Base-by-base conservation (phyloP, 2,329 filamentous ascomycete genomes). In the Metarhizium brunneum region DNA sequence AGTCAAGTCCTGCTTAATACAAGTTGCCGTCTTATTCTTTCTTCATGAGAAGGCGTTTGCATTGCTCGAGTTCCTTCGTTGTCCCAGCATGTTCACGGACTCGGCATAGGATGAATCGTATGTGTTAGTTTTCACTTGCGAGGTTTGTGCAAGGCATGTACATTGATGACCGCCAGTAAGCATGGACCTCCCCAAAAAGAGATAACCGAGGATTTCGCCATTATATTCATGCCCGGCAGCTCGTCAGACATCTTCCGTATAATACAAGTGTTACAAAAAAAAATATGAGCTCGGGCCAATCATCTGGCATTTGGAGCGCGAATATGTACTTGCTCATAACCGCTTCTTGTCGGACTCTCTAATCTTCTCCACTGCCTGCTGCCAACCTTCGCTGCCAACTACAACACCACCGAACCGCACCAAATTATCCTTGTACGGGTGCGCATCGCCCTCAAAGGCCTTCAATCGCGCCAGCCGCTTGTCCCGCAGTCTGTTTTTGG, bases 401-500 rank as follows among this genome's bases (percentile, higher is more conserved):
- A 69, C 65, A 62, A 81, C 76, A 16, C 84, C 86, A 6, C 78
- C 80, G 63, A 92, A 87, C 68, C 82, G 83, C 52, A 96, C 73
- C 59, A 97, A 73, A 68, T 99, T 99, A 71, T 86, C 73, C 80
- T 89, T 88, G 71, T 96, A 97, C 43, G 94, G 95, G 76, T 99
- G 92, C 29, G 84, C 84, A 43, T 83, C 78, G n/a, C 92, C 91
- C 74, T 99, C 95, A 71, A 96, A 99, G 6, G 89, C 92, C 82
- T 97, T 99, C 69, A 99, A 74, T 63, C 94, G 80, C 42, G 86
- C 90, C 75, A 99, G 75, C 61, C 95, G 77, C 77, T 90, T 88
- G 70, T 96, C 91, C 65, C 92, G 79, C 67, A 99, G 75, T 66
- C 92, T 78, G 75, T 99, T 99, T 82, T 99, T 99, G 54, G 94